Percentiles rank a stretch among this genome's conserved stretches.
These are phyloP conservation scores for Suhomyces wounanorum DNA, from an alignment of 1,139 yeast species.

Conservation along the genomic window DNA sequence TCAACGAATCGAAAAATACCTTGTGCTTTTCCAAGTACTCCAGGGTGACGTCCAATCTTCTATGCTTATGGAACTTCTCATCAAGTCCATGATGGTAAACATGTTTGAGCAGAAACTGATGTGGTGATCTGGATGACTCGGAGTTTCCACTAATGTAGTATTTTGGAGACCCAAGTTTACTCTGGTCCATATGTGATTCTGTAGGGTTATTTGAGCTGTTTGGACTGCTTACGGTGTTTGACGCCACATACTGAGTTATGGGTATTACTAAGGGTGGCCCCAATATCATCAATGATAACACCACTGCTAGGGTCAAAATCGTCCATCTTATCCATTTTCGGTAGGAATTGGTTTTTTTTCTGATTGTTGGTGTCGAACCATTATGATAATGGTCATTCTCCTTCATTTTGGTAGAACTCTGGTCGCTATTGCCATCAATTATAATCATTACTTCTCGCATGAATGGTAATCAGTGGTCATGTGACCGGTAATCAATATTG, in stretches of 20 bases:
- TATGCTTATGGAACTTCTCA: constrained; percentile 34
- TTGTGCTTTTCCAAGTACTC: constrained; percentile 29
- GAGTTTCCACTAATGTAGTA: background rate
- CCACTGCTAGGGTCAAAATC: background rate
- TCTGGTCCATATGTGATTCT: background rate
- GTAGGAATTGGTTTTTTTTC: background rate
- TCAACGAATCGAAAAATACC: constrained; percentile 10
- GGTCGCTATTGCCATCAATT: background rate
- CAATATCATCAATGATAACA: background rate
- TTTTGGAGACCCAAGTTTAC: background rate
- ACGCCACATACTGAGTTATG: background rate
- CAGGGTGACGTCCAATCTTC: constrained; percentile 50
- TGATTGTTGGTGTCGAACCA: background rate
- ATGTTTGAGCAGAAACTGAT: constrained; percentile 40
- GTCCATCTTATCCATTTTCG: background rate
- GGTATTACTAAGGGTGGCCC: background rate
- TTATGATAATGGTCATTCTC: background rate
- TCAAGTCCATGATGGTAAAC: constrained; percentile 57
- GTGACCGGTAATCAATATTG: background rate
- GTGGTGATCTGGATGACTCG: background rate
- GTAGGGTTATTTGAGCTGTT: background rate
- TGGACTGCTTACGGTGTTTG: too few relatives aligned
- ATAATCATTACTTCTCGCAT: background rate
- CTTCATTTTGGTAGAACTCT: background rate
- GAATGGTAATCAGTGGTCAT: background rate